Conservation (phyloP, 2,329 filamentous ascomycete species). For the Penicillium paneum region DNA sequence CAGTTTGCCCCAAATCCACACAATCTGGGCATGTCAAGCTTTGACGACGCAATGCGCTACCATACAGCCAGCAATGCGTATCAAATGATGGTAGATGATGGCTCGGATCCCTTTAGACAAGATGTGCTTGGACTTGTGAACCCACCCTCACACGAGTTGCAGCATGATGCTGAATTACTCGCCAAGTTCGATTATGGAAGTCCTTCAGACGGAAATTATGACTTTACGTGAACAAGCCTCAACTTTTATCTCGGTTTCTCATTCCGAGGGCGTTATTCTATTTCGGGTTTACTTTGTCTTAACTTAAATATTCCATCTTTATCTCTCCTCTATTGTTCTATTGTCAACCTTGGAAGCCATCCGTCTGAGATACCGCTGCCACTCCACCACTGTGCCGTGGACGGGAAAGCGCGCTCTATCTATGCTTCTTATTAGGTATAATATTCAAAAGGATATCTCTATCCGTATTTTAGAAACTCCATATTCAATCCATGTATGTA, state of each 20-base stretch:
- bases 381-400: conserved; percentile 3
- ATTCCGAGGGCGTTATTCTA: neutral
- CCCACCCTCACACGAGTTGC: conserved; percentile 38
- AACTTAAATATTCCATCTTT: conserved; percentile 6
- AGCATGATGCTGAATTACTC: conserved; percentile 41
- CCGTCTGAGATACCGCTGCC: neutral
- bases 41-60: conserved; percentile 40
- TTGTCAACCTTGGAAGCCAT: neutral
- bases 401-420: neutral
- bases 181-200: conserved; percentile 41
- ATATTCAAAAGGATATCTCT: neutral
- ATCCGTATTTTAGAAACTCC: neutral
- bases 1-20: conserved; percentile 35
- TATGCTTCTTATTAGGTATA: neutral
- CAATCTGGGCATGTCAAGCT: conserved; percentile 32
- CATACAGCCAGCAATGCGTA: conserved; percentile 38
- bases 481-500: neutral
- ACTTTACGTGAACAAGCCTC: conserved; percentile 30
- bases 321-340: neutral
- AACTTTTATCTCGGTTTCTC: conserved; percentile 14
- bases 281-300: conserved; percentile 6
- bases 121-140: conserved; percentile 41
- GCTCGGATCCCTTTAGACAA: conserved; percentile 38
- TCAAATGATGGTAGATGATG: conserved; percentile 44
- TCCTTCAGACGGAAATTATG: conserved; percentile 36